These are phyloP conservation scores for Dactylonectria estremocensis DNA, from an alignment of 2,329 filamentous ascomycete species.

Conservation along the genomic window DNA sequence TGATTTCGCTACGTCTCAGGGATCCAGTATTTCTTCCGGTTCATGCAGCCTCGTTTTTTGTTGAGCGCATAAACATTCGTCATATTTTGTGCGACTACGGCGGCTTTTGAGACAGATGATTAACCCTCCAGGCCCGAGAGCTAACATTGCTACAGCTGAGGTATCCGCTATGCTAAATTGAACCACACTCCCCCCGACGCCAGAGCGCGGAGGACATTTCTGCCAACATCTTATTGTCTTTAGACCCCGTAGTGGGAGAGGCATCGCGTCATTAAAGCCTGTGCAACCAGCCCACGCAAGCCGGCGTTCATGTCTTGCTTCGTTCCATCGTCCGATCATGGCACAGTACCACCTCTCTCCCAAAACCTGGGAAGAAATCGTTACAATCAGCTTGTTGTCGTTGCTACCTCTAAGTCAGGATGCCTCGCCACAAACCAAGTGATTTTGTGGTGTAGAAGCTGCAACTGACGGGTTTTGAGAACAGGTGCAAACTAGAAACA, in stretches of 20 bases:
- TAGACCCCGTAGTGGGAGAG: constrained; percentile 13
- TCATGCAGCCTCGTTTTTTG: constrained; percentile 21
- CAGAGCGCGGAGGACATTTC: constrained; percentile 21
- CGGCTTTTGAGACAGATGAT: constrained; percentile 35
- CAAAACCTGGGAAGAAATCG: not conserved
- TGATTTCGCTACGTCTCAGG: constrained; percentile 17
- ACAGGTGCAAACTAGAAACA: not conserved
- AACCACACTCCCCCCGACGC: constrained; percentile 5
- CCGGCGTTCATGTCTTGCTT: constrained; percentile 9
- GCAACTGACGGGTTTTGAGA: constrained; percentile 3
- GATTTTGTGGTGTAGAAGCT: constrained; percentile 8
- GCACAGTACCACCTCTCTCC: not conserved
- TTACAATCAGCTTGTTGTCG: constrained; percentile 8
- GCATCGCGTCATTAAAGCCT: constrained; percentile 14
- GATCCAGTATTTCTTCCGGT: constrained; percentile 20
- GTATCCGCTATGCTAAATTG: constrained; percentile 24
- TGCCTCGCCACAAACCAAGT: constrained; percentile 2
- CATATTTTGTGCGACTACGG: constrained; percentile 32
- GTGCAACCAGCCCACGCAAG: constrained; percentile 17
- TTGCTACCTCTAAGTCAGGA: constrained; percentile 18
- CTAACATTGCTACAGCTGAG: constrained; percentile 31
- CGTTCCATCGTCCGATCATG: constrained; percentile 9
- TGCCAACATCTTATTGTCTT: constrained; percentile 21
- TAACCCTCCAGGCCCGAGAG: constrained; percentile 23
- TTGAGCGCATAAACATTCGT: constrained; percentile 22